A percentile compares a stretch with the other conserved stretches of the same genome.
These are phyloP conservation scores for Lactarius sp. DNA, from an alignment of 768 basidiomycete species.

Conservation along the genomic window DNA sequence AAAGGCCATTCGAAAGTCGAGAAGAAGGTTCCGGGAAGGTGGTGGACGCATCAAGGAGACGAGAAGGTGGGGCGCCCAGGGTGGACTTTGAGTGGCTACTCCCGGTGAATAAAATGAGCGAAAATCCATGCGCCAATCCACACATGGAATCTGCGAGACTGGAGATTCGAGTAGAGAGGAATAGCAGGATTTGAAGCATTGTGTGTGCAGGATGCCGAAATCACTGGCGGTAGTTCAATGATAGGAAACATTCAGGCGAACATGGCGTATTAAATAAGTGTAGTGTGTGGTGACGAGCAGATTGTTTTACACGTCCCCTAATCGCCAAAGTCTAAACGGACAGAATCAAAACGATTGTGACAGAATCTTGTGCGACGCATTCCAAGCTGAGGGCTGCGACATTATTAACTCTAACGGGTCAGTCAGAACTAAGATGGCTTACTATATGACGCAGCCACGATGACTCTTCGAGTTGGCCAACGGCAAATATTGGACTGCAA, in stretches of 20 bases:
- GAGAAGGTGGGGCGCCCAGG: background rate
- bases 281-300: background rate
- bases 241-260: background rate
- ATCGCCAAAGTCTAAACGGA: too few relatives aligned
- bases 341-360: too few relatives aligned
- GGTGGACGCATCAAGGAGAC: background rate
- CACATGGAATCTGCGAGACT: constrained; percentile 1
- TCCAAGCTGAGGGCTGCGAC: too few relatives aligned
- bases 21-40: background rate
- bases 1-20: background rate
- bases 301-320: too few relatives aligned
- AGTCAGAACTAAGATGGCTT: too few relatives aligned
- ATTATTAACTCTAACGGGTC: too few relatives aligned
- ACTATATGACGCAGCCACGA: too few relatives aligned
- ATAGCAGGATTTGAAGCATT: constrained; percentile 5
- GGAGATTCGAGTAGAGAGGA: constrained; percentile 1
- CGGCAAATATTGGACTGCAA: too few relatives aligned
- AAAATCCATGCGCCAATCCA: background rate
- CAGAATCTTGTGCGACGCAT: too few relatives aligned
- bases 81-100: background rate
- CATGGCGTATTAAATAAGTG: background rate
- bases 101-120: background rate
- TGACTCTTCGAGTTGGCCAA: too few relatives aligned
- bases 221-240: background rate
- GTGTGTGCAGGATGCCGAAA: background rate